These are phyloP conservation scores for Dipteronia sinensis DNA, from an alignment of 345 rosid genomes.

Conservation along the genomic window DNA sequence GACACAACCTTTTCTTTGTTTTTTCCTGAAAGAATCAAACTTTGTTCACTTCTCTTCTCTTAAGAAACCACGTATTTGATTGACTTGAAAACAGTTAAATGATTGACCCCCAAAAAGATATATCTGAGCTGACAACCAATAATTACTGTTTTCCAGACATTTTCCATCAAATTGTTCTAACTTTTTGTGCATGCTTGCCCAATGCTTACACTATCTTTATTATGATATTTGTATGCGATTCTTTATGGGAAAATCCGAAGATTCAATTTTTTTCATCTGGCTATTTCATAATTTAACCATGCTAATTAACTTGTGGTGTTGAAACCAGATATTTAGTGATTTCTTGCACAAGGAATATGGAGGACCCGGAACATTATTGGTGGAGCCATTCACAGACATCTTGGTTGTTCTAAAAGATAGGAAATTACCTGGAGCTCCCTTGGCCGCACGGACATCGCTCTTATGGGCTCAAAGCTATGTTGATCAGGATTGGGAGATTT, in stretches of 20 bases:
- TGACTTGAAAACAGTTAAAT: constrained; percentile 37
- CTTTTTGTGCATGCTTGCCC: constrained; percentile 42
- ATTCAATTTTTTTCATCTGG: constrained; percentile 2
- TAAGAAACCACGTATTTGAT: constrained; percentile 22
- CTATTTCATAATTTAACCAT: neutral
- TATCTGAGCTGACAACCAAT: constrained; percentile 33
- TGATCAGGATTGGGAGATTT: constrained; percentile 41
- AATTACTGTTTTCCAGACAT: constrained; percentile 26
- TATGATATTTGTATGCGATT: constrained; percentile 6
- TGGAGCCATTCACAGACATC: constrained; percentile 50
- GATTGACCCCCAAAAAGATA: constrained; percentile 37
- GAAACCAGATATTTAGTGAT: constrained; percentile 38
- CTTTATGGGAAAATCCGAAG: constrained; percentile 8
- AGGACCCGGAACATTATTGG: constrained; percentile 50
- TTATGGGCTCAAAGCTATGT: constrained; percentile 46
- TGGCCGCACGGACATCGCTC: constrained; percentile 43
- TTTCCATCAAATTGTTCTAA: constrained; percentile 30
- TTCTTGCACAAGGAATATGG: constrained; percentile 47
- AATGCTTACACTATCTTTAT: constrained; percentile 19
- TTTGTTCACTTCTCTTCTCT: constrained; percentile 2
- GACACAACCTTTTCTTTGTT: neutral
- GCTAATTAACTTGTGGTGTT: constrained; percentile 16
- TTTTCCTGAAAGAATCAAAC: constrained; percentile 10
- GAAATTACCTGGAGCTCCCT: constrained; percentile 46
- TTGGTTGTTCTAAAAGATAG: constrained; percentile 39